Evolutionary conservation across 1,284 basidiomycete genomes (phyloP).

Genomic region (Takashimella koratensis): DNA sequence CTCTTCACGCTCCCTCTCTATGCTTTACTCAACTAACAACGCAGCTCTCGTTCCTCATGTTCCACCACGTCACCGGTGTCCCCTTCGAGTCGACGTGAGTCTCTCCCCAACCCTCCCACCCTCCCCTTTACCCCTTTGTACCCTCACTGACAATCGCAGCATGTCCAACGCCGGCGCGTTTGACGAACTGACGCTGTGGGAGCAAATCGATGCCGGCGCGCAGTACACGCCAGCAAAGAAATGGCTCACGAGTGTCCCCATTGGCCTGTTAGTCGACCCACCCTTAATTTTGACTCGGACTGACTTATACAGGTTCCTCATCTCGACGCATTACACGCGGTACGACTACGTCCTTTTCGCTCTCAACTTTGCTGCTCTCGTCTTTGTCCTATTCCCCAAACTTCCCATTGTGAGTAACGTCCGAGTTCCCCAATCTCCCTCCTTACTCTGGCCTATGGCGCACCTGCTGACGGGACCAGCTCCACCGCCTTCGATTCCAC

Average conservation of each 20-base stretch:
- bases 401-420: slow-evolving; percentile 59
- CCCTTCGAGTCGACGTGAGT: slow-evolving; percentile 73
- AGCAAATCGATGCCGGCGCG: slow-evolving; percentile 97
- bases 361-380: slow-evolving; percentile 80
- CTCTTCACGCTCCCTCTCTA: slow-evolving; percentile 6
- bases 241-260: slow-evolving; percentile 89
- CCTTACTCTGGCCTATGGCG: not conserved
- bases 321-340: slow-evolving; percentile 97
- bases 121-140: not conserved
- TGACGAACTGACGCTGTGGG: slow-evolving; percentile 96
- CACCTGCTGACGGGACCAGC: slow-evolving; percentile 21
- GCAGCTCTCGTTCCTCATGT: slow-evolving; percentile 94
- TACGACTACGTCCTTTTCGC: slow-evolving; percentile 90
- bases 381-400: slow-evolving; percentile 86
- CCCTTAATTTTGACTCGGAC: slow-evolving; percentile 3
- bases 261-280: slow-evolving; percentile 67
- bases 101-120: not conserved
- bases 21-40: too few relatives aligned
- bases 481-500: slow-evolving; percentile 49
- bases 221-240: slow-evolving; percentile 99
- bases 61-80: slow-evolving; percentile 96
- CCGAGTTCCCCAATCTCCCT: too few relatives aligned
- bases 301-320: slow-evolving; percentile 67
- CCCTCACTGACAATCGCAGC: slow-evolving; percentile 17
- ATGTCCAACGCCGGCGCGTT: slow-evolving; percentile 77